Percentiles rank a stretch among this genome's conserved stretches.
phyloP scores from a whole-genome alignment of 2,329 filamentous ascomycete genomes.

The Botrytis aclada region DNA sequence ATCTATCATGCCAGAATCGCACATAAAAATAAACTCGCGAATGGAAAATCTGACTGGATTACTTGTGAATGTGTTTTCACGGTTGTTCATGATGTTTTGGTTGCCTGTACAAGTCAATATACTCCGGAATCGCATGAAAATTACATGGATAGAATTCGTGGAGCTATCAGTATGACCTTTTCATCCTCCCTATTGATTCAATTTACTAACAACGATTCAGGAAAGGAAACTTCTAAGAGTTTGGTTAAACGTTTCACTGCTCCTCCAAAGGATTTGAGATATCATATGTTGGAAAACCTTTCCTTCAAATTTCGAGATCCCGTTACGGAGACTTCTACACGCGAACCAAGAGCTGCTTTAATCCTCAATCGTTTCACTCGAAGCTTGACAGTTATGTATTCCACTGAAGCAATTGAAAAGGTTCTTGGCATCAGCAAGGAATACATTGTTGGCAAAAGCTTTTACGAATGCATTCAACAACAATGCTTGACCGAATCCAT shows the following conservation, averaged over 20 bases:
- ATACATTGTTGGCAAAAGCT: conserved; percentile 71
- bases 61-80: conserved; percentile 88
- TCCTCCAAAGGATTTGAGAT: conserved; percentile 77
- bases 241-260: conserved; percentile 67
- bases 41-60: conserved; percentile 50
- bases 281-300: conserved; percentile 84
- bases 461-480: conserved; percentile 82
- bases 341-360: conserved; percentile 78
- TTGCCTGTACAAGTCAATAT: conserved; percentile 81
- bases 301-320: conserved; percentile 74
- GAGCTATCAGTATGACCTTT: background rate
- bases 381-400: conserved; percentile 81
- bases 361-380: conserved; percentile 85
- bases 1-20: conserved; percentile 74
- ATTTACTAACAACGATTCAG: background rate
- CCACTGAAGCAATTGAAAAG: conserved; percentile 70
- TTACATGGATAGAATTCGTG: conserved; percentile 4
- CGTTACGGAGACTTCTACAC: conserved; percentile 52
- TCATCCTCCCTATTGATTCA: no score
- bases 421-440: conserved; percentile 71
- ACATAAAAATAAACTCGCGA: conserved; percentile 43
- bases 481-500: conserved; percentile 75
- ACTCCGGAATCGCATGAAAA: conserved; percentile 33
- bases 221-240: background rate
- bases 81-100: conserved; percentile 81